phyloP scores from a whole-genome alignment of 768 basidiomycete genomes.

The Cyclocybe aegerita region DNA sequence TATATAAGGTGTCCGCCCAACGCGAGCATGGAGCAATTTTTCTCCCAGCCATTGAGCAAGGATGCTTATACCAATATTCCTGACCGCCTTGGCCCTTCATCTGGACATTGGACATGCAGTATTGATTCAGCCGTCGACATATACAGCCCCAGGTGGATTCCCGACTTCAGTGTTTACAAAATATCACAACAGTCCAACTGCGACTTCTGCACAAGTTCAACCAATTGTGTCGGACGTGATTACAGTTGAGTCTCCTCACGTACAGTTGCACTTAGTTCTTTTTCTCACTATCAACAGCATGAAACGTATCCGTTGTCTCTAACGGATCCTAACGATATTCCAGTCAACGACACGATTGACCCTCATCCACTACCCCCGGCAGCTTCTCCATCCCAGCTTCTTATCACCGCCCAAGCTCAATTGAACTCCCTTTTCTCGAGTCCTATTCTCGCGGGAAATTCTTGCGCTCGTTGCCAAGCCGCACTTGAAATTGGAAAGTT shows the following conservation, averaged over 20 bases:
- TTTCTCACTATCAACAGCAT: constrained; percentile 36
- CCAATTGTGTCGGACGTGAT: constrained; percentile 77
- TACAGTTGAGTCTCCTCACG: constrained; percentile 36
- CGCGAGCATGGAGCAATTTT: too few relatives aligned
- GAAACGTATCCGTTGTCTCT: constrained; percentile 56
- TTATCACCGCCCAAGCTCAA: constrained; percentile 54
- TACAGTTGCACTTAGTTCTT: neutral
- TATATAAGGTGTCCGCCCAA: neutral
- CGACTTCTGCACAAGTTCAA: constrained; percentile 70
- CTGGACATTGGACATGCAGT: constrained; percentile 9
- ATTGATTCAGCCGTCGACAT: constrained; percentile 40
- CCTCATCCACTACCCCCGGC: constrained; percentile 65
- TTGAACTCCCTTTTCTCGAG: constrained; percentile 54
- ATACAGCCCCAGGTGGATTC: constrained; percentile 60
- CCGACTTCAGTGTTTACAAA: constrained; percentile 62
- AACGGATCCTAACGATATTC: constrained; percentile 62
- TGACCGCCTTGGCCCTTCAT: constrained; percentile 2
- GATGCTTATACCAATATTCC: constrained; percentile 10
- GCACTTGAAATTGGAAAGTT: constrained; percentile 65
- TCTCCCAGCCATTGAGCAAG: neutral
- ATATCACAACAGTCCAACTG: constrained; percentile 75
- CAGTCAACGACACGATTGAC: constrained; percentile 57
- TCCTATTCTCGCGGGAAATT: constrained; percentile 50
- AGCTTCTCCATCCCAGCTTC: constrained; percentile 44
- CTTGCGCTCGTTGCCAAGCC: constrained; percentile 61